A percentile compares a stretch with the other conserved stretches of the same genome.
Evolutionary conservation across 108 stramenopile genomes (phyloP).

Genomic region (Skeletonema marinoi): DNA sequence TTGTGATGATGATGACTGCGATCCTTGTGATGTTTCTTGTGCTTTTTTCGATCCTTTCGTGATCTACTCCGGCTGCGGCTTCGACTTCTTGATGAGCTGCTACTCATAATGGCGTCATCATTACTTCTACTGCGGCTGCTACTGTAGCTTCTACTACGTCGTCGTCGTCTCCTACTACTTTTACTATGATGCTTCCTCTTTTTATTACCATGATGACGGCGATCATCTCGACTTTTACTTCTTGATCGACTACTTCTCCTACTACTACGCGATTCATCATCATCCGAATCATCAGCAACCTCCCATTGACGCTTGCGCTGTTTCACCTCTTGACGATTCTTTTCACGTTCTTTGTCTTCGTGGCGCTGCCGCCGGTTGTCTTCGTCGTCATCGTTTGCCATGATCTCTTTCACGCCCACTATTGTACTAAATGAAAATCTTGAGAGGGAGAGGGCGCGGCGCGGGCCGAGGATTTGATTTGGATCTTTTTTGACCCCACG

Average conservation of each 20-base stretch:
- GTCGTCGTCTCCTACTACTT: conserved; percentile 1
- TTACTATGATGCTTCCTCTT: conserved; percentile 19
- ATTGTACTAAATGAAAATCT: not conserved
- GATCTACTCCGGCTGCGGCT: not conserved
- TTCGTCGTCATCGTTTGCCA: conserved; percentile 27
- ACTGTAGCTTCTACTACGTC: conserved; percentile 11
- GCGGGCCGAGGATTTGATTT: no score
- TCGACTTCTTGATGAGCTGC: not conserved
- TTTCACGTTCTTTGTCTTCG: conserved; percentile 41
- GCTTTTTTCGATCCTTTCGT: conserved; percentile 21
- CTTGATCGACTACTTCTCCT: conserved; percentile 4
- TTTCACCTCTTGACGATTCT: conserved; percentile 26
- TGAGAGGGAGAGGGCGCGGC: no score
- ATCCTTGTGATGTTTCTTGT: conserved; percentile 8
- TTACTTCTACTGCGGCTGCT: not conserved
- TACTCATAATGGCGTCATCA: not conserved
- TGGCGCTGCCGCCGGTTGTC: conserved; percentile 19
- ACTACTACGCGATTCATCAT: conserved; percentile 9
- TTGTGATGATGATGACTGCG: conserved; percentile 2
- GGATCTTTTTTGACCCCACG: no score
- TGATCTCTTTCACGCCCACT: not conserved
- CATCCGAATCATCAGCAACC: conserved; percentile 21
- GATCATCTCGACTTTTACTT: conserved; percentile 5
- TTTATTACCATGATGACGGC: conserved; percentile 17
- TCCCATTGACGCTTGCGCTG: conserved; percentile 43